These are phyloP conservation scores for Metarhizium album DNA, from an alignment of 2,329 filamentous ascomycete species.

Conservation along the genomic window DNA sequence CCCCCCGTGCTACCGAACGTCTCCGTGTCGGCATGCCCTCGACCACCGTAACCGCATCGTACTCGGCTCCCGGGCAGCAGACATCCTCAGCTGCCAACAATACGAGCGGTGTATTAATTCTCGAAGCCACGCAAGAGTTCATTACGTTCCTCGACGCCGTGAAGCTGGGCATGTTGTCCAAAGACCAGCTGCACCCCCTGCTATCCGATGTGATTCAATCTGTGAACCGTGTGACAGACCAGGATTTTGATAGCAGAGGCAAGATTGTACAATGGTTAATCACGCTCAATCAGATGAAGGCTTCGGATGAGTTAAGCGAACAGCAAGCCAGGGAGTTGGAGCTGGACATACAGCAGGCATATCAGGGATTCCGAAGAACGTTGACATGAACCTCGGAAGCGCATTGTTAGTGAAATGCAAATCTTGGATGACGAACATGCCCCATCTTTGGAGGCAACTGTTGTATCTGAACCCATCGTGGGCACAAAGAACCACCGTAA, in stretches of 20 bases:
- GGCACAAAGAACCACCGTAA: background rate
- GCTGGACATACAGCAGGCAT: conserved; percentile 88
- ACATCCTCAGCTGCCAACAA: conserved; percentile 33
- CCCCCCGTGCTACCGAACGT: conserved; percentile 84
- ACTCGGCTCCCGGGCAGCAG: conserved; percentile 31
- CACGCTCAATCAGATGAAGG: conserved; percentile 93
- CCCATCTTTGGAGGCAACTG: background rate
- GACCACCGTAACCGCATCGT: conserved; percentile 55
- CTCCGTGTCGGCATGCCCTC: conserved; percentile 87
- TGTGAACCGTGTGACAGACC: conserved; percentile 92
- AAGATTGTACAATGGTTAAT: conserved; percentile 99
- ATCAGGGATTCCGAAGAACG: conserved; percentile 82
- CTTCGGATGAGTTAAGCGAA: conserved; percentile 79
- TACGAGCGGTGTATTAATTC: conserved; percentile 56
- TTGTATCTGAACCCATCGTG: background rate
- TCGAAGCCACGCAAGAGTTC: conserved; percentile 93
- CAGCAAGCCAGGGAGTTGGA: conserved; percentile 82
- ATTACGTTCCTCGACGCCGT: conserved; percentile 96
- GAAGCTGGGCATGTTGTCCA: conserved; percentile 82
- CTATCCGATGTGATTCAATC: conserved; percentile 93
- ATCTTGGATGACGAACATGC: background rate
- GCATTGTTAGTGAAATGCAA: background rate
- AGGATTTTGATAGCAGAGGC: conserved; percentile 86
- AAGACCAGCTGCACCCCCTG: conserved; percentile 91
- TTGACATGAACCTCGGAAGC: conserved; percentile 36